Evolutionary conservation across 2,329 filamentous ascomycete species (phyloP), one percentile per base, ranked within the genome.

Genomic region (Tolypocladium endophyticum): DNA sequence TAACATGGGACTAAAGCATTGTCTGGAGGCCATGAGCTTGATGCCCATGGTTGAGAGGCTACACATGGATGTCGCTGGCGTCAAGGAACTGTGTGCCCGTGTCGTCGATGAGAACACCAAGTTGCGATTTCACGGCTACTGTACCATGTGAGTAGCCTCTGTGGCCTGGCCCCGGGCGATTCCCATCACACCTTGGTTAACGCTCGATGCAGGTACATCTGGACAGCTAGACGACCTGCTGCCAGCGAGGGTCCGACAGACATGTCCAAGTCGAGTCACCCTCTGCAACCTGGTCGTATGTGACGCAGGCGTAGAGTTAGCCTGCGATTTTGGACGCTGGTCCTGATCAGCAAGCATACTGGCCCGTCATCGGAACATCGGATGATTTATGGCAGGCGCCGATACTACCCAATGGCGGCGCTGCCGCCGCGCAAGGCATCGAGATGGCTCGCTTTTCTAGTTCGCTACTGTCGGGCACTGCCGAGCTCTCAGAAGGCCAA

Each of bases 1-100:
- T 74, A 92, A 93, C 68, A 77, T 93, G 30, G 87, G 86, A 45
- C 78, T 96, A 65, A 86, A 82, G 14, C 84, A 89, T 68, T 88
- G 88, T 33, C 74, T 95, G 56, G 84, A 91, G 66, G 85, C 87
- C 16, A 77, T 95, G 67, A 87, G 87, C 64, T 73, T 94, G 67
- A 88, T 82, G 41, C 88, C 92, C 9, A 81, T 97, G 69, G 87
- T 83, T 53, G 82, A 74, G 58, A 67, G 70, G 43, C 60, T 71
- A 23, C 64, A 86, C 60, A 70, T 70, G 67, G 67, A 61, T 4
- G 78, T 86, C 50, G 82, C 84, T 58, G 78, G 89, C 62, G 86
- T 95, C 55, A 76, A 79, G 59, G 78, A 79, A 20, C 76, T 95
- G 41, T 77, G 86, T 54, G 74, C 79, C 4, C 79, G 82, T 30